Conservation (phyloP, 2,329 filamentous ascomycete species). For the Arthrobotrys musiformis region DNA sequence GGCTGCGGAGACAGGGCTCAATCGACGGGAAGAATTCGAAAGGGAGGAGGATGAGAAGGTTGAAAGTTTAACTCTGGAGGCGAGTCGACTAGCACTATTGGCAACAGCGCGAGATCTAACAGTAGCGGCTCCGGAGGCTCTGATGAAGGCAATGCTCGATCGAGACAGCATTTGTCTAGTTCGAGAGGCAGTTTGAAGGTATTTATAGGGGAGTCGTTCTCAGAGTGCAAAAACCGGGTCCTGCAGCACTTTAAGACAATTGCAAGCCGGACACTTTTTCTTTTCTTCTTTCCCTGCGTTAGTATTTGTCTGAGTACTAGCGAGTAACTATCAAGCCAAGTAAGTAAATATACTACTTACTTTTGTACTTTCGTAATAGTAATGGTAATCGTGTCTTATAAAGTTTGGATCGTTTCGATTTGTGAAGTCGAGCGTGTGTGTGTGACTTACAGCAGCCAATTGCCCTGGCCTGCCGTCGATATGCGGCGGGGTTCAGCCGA, state of each 20-base stretch:
- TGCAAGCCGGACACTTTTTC: not conserved
- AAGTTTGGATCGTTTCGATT: too few species aligned
- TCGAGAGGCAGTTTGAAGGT: not conserved
- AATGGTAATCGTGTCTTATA: not conserved
- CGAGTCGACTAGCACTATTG: not conserved
- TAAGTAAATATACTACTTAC: too few species aligned
- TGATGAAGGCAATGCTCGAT: slow-evolving; percentile 34
- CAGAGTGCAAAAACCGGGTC: too few species aligned
- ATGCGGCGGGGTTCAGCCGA: slow-evolving; percentile 53
- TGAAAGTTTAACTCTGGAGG: slow-evolving; percentile 37
- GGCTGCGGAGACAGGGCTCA: slow-evolving; percentile 36
- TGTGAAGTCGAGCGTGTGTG: not conserved
- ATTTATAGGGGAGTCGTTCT: not conserved
- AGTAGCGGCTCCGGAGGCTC: slow-evolving; percentile 27
- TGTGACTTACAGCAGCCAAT: not conserved
- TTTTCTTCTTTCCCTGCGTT: too few species aligned
- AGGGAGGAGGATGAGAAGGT: slow-evolving; percentile 3
- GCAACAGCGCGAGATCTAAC: too few species aligned
- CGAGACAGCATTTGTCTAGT: slow-evolving; percentile 44
- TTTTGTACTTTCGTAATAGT: too few species aligned
- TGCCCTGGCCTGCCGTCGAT: slow-evolving; percentile 51
- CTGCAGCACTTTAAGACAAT: too few species aligned
- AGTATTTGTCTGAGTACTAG: too few species aligned
- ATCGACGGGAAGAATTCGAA: slow-evolving; percentile 29
- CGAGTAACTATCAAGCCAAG: too few species aligned